Evolutionary conservation across 139 green algal genomes (phyloP), one percentile per base, ranked within the genome.

Genomic region (Tetradesmus obliquus): DNA sequence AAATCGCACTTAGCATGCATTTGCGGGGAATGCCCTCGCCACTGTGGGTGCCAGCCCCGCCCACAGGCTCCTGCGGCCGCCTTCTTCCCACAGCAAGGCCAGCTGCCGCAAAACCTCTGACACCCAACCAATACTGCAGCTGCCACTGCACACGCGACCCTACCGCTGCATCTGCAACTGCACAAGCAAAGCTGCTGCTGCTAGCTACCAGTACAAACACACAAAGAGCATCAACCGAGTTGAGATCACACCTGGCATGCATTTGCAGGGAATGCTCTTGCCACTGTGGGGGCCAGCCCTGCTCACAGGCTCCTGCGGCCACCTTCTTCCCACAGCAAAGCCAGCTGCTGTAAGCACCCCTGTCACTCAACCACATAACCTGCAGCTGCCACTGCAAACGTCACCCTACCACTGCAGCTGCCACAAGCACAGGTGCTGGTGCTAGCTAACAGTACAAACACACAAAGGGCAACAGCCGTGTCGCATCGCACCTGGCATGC

Each of bases 201-300:
- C 32, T 45, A 45, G 32, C 32, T 45, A 45, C 32, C 32, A 45
- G 32, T 45, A 45, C 32, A 45, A 45, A 45, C 32, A 45, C 32
- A 45, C 32, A 45, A 45, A 45, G 32, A 45, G 32, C 32, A 45
- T 45, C 32, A 45, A 45, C 32, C 32, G 32, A 45, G 32, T 45
- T 45, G 32, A 45, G 32, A 45, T 10, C 60, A 4, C 17, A 76
- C 66, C 92, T 98, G 97, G 3, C 93, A 94, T 1, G 97, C 97
- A 88, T 98, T 98, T 17, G 66, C 97, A 13, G 97, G 97, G 79
- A 98, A 97, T 0, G 97, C 97, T 0, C 97, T 92, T 17, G 94
- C 87, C 76, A 98, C 83, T 3, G 95, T 97, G 13, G 96, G 96
- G 2, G 82, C 86, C 1, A 97, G 92, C 0, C 97, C 97, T 1